Percentiles rank a stretch among this genome's conserved stretches.
These are phyloP conservation scores for Mycena polygramma DNA, from an alignment of 768 basidiomycete species.

Conservation along the genomic window DNA sequence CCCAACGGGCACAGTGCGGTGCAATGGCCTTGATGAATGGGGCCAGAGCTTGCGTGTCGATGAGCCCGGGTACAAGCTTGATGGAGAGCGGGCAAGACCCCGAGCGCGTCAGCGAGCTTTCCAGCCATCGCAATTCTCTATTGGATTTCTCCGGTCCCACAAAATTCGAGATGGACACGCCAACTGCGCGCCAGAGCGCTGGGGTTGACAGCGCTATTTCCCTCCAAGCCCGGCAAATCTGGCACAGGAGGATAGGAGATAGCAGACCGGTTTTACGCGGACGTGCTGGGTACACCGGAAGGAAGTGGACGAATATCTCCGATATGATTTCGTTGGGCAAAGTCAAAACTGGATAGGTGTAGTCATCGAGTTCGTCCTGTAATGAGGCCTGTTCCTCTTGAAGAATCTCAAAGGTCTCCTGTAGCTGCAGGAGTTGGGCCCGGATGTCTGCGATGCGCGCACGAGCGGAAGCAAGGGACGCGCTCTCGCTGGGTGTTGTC, in stretches of 20 bases:
- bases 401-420: background rate
- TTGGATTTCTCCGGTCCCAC: background rate
- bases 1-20: too few relatives aligned
- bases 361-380: background rate
- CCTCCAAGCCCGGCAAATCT: background rate
- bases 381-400: background rate
- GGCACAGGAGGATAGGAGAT: background rate
- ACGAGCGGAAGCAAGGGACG: background rate
- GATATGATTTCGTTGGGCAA: background rate
- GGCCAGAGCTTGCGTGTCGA: too few relatives aligned
- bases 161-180: background rate
- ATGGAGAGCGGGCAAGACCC: background rate
- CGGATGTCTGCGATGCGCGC: background rate
- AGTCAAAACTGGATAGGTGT: background rate
- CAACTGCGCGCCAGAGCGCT: background rate
- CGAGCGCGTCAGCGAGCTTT: background rate
- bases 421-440: background rate
- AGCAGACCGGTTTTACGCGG: background rate
- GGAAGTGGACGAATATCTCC: background rate
- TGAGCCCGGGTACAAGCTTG: too few relatives aligned
- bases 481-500: background rate
- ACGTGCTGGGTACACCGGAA: background rate
- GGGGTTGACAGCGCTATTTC: background rate
- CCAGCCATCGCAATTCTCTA: background rate
- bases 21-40: too few relatives aligned